Conservation (phyloP, 768 basidiomycete genomes). For the Sporobolomyces pararoseus region DNA sequence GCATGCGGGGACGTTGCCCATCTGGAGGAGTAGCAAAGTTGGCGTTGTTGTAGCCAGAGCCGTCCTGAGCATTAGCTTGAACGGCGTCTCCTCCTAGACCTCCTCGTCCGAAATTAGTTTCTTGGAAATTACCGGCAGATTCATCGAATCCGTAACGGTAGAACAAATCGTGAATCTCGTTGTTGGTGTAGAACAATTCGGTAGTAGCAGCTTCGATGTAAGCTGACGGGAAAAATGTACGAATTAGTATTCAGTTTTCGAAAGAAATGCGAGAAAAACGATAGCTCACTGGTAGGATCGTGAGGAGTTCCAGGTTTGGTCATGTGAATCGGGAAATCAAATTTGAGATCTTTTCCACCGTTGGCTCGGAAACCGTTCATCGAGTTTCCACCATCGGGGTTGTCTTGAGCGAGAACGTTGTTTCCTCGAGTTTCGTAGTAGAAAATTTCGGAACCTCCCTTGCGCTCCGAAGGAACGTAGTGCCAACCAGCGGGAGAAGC, state of each 20-base stretch:
- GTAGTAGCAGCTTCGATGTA: slow-evolving; percentile 83
- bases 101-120: slow-evolving; percentile 81
- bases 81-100: slow-evolving; percentile 83
- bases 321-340: slow-evolving; percentile 68
- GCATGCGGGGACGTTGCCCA: slow-evolving; percentile 45
- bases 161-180: slow-evolving; percentile 52
- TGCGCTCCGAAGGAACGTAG: slow-evolving; percentile 59
- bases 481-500: slow-evolving; percentile 81
- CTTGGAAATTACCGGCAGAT: slow-evolving; percentile 77
- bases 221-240: slow-evolving; percentile 50
- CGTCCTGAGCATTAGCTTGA: slow-evolving; percentile 92
- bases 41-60: slow-evolving; percentile 69
- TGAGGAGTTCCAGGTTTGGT: slow-evolving; percentile 57
- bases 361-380: slow-evolving; percentile 78
- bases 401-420: slow-evolving; percentile 88
- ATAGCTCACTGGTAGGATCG: slow-evolving; percentile 49
- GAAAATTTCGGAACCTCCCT: slow-evolving; percentile 45
- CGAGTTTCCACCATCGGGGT: slow-evolving; percentile 69
- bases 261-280: not conserved
- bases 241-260: not conserved
- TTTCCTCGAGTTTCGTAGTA: slow-evolving; percentile 67
- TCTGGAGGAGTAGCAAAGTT: slow-evolving; percentile 62
- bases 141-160: slow-evolving; percentile 86
- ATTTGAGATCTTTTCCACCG: slow-evolving; percentile 57
- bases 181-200: slow-evolving; percentile 51